These are phyloP conservation scores for Epichloe typhina DNA, from an alignment of 2,329 filamentous ascomycete species.

Conservation along the genomic window DNA sequence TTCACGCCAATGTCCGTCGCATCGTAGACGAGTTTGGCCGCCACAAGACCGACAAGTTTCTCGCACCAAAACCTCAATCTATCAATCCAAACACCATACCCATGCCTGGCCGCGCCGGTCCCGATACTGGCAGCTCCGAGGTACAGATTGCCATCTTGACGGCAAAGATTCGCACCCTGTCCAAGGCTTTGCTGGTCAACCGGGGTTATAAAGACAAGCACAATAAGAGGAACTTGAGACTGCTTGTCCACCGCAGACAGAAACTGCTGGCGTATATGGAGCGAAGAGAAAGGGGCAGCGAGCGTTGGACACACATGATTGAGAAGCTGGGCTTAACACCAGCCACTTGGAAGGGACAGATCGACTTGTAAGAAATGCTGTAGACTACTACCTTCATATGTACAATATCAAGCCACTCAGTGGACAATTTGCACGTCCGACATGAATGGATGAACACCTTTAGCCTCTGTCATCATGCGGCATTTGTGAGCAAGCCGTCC, in stretches of 20 bases:
- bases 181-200: constrained; percentile 54
- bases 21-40: constrained; percentile 83
- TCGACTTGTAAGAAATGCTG: constrained; percentile 33
- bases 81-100: constrained; percentile 26
- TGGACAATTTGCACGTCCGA: not conserved
- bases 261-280: constrained; percentile 80
- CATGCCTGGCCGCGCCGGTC: constrained; percentile 53
- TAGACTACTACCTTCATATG: constrained; percentile 33
- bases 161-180: constrained; percentile 76
- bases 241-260: constrained; percentile 80
- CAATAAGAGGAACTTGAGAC: constrained; percentile 79
- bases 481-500: constrained; percentile 12
- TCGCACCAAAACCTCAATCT: constrained; percentile 48
- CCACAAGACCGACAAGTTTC: constrained; percentile 65
- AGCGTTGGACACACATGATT: constrained; percentile 78
- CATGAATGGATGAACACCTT: constrained; percentile 7
- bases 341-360: constrained; percentile 83
- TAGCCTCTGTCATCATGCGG: constrained; percentile 17
- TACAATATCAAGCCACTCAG: constrained; percentile 30
- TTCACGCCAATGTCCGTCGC: constrained; percentile 69
- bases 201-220: constrained; percentile 74
- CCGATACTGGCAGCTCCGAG: constrained; percentile 88
- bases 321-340: constrained; percentile 74
- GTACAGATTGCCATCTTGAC: constrained; percentile 97
- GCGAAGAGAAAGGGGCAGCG: constrained; percentile 78